phyloP scores from a whole-genome alignment of 2,329 filamentous ascomycete species.

The Ramichloridium luteum region DNA sequence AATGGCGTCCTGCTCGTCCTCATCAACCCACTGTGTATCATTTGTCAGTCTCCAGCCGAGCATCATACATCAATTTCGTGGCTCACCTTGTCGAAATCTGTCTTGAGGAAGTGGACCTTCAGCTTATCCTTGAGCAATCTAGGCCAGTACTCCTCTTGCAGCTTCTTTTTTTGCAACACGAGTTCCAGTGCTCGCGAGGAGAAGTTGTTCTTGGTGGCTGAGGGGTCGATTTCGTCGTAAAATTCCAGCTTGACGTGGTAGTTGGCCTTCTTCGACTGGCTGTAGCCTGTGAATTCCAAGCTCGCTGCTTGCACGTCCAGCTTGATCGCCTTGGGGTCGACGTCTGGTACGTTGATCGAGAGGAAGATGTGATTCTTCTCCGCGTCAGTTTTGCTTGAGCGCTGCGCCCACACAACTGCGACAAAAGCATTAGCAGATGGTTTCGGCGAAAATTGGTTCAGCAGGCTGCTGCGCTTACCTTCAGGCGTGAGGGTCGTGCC shows the following conservation, averaged over 20 bases:
- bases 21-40: conserved; percentile 65
- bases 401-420: conserved; percentile 93
- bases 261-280: conserved; percentile 69
- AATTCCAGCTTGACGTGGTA: conserved; percentile 82
- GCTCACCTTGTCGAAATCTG: conserved; percentile 87
- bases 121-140: conserved; percentile 79
- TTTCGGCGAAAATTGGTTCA: too few species aligned
- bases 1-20: conserved; percentile 93
- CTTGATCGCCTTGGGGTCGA: conserved; percentile 61
- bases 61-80: background rate
- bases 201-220: conserved; percentile 76
- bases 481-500: conserved; percentile 26
- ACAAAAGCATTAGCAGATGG: background rate
- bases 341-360: conserved; percentile 79
- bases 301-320: conserved; percentile 68
- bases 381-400: conserved; percentile 67
- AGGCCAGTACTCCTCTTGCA: conserved; percentile 91
- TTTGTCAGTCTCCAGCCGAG: conserved; percentile 9
- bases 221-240: conserved; percentile 79
- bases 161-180: conserved; percentile 92
- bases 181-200: conserved; percentile 78
- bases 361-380: conserved; percentile 93
- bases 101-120: conserved; percentile 94
- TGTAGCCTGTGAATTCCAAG: conserved; percentile 73
- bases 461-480: conserved; percentile 19